Base-by-base conservation (phyloP, 73 alveolate species). In the Paraurostyla sp. region DNA sequence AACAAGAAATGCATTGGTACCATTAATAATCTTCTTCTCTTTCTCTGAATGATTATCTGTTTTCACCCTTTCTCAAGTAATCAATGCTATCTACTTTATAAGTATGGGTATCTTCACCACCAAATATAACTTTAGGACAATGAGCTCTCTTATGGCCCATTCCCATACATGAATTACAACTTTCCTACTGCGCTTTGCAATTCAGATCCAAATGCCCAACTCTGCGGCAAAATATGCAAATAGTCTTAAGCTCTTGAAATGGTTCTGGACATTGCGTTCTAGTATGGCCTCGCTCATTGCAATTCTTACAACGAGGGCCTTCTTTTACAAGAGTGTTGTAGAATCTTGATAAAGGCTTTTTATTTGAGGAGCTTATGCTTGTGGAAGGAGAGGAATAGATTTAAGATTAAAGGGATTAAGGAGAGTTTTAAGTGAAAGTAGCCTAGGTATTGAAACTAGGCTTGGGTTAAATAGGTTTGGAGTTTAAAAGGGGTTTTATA, bases 281-380 rank as follows among this genome's bases (percentile, higher is more conserved):
- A 6, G 82, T 65, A 65, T 65, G 82, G 35, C 82, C 82, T 13
- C 56, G 41, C 6, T 65, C 42, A 6, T 35, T 35, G 58, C 82
- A 65, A 65, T 65, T 65, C 82, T 65, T 65, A 36, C 82, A 65
- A 9, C 46, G 41, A n/a, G n/a, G n/a, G 16, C 16, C 46, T 38
- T 23, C 23, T 38, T 30, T 32, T 16, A 65, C 46, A 13, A 16
- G 56, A 7, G 82, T 38, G 41, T 38, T 65, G 23, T 38, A 65
- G 46, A 65, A 65, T 65, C 82, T 65, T 32, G 3, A 18, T 6
- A 65, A 58, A 18, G 82, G 82, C 46, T 65, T 36, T 33, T 35
- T 65, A 30, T 0, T 2, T 25, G 49, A n/a, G n/a, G n/a, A n/a
- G n/a, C n/a, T n/a, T n/a, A n/a, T n/a, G n/a, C n/a, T n/a, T n/a